Conservation (phyloP, 768 basidiomycete species). For the Psilocybe azurescens region DNA sequence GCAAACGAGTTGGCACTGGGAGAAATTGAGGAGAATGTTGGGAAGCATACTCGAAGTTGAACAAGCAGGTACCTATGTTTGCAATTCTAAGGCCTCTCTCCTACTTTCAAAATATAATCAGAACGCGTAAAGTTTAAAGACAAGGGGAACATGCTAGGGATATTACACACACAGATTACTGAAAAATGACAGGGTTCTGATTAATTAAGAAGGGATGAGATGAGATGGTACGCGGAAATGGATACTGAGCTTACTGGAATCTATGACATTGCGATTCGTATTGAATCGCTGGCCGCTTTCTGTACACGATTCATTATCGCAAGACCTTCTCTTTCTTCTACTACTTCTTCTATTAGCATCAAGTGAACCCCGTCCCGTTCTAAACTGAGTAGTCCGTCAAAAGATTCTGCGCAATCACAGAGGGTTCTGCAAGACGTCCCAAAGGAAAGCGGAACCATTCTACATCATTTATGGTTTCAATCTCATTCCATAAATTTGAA, state of each 20-base stretch:
- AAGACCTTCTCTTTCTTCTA: conserved; percentile 81
- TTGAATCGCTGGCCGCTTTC: conserved; percentile 80
- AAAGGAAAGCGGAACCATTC: conserved; percentile 63
- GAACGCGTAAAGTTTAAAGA: too few relatives aligned
- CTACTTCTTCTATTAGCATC: conserved; percentile 86
- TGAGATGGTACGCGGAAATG: not conserved
- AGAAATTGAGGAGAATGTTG: too few relatives aligned
- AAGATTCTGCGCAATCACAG: conserved; percentile 76
- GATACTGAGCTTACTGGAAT: not conserved
- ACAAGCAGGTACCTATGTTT: too few relatives aligned
- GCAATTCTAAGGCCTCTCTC: too few relatives aligned
- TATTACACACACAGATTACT: too few relatives aligned
- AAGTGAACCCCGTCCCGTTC: conserved; percentile 78
- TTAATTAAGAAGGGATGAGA: too few relatives aligned
- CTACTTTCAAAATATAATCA: too few relatives aligned
- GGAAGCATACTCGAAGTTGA: too few relatives aligned
- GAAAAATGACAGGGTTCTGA: too few relatives aligned
- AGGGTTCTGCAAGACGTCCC: conserved; percentile 58
- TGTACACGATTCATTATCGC: conserved; percentile 94
- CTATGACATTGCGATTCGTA: conserved; percentile 26
- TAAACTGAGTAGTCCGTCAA: conserved; percentile 84
- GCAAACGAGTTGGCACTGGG: too few relatives aligned
- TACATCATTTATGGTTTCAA: conserved; percentile 39
- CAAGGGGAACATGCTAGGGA: too few relatives aligned
- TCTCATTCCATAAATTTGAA: conserved; percentile 44